phyloP scores from a whole-genome alignment of 805 yeast species.

The Vanderwaltozyma yarrowii region DNA sequence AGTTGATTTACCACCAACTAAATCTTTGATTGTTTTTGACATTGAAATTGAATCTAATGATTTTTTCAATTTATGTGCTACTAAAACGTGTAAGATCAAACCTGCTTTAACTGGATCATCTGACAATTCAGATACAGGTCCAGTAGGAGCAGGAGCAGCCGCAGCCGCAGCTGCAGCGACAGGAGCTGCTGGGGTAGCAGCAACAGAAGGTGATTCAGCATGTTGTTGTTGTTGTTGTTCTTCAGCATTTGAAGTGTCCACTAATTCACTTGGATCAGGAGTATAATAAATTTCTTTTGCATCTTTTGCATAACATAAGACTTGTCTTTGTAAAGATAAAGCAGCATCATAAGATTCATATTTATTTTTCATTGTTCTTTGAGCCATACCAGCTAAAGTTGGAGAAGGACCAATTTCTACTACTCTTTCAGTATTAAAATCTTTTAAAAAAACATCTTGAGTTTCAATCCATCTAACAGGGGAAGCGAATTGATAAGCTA shows the following conservation, averaged over 20 bases:
- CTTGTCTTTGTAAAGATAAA: slow-evolving; percentile 74
- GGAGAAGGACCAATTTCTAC: slow-evolving; percentile 99
- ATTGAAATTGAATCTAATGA: slow-evolving; percentile 75
- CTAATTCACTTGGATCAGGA: slow-evolving; percentile 52
- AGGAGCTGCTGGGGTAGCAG: slow-evolving; percentile 39
- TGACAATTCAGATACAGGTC: slow-evolving; percentile 72
- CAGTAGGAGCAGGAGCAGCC: slow-evolving; percentile 61
- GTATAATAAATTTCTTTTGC: slow-evolving; percentile 94
- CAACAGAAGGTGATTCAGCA: slow-evolving; percentile 21
- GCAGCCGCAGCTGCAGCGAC: slow-evolving; percentile 47
- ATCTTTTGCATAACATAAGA: slow-evolving; percentile 90
- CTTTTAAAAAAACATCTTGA: slow-evolving; percentile 92
- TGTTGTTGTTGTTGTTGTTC: too few species aligned
- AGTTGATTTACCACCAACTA: slow-evolving; percentile 97
- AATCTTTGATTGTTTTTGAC: slow-evolving; percentile 89
- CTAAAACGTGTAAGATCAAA: slow-evolving; percentile 74
- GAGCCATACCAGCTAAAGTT: slow-evolving; percentile 97
- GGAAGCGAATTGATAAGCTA: slow-evolving; percentile 98
- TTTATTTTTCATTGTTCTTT: slow-evolving; percentile 84
- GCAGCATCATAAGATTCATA: slow-evolving; percentile 99
- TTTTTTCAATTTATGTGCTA: slow-evolving; percentile 93
- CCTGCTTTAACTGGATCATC: slow-evolving; percentile 87
- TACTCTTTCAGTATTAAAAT: slow-evolving; percentile 90
- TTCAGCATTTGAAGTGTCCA: slow-evolving; percentile 17
- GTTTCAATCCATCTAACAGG: slow-evolving; percentile 99